Base-by-base conservation (phyloP, 805 yeast genomes). In the Cyberlindnera galapagoensis region DNA sequence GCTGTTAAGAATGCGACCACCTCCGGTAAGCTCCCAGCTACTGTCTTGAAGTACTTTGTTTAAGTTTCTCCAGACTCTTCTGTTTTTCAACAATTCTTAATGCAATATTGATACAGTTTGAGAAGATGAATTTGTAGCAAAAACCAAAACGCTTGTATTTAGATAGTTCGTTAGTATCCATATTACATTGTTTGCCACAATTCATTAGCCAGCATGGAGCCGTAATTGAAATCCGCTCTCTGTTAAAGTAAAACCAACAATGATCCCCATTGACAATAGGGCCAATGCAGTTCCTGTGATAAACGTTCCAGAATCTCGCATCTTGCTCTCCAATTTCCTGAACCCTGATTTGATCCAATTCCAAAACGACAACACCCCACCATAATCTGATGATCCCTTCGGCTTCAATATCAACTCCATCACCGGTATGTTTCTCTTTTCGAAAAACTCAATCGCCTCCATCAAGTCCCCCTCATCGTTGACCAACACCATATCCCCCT, bases 1-100 rank as follows among this genome's bases (percentile, higher is more conserved):
- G 65, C 61, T 46, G 80, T 80, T 35, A 62, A 64, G 48, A 71
- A 69, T 48, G 60, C 74, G 40, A 56, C 64, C 30, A 71, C 65
- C 27, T 59, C 72, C 15, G 80, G 83, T 38, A 69, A 72, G 47
- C 54, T 77, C 24, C 67, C 74, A 35, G 71, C 71, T 26, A 47
- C 67, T 33, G 59, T 64, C 37, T 57, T 78, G 54, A 70, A 76
- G 47, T 76, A 72, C 64, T 77, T 76, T 46, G 54, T 46, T 32
- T 60, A 46, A 36, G 21, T 11, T 23, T 18, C 10, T 21, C 24
- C 24, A 28, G 9, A n/a, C 11, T 18, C 14, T 14, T 19, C 9
- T 12, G 11, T n/a, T 6, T n/a, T 9, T 26, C 10, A 14, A 11
- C 12, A 6, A 16, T 17, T 11, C 6, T 15, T 18, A 15, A n/a